Evolutionary conservation across 371 early-diverging fungal species (phyloP), one percentile per base, ranked within the genome.

Genomic region (Cladochytrium tenue): DNA sequence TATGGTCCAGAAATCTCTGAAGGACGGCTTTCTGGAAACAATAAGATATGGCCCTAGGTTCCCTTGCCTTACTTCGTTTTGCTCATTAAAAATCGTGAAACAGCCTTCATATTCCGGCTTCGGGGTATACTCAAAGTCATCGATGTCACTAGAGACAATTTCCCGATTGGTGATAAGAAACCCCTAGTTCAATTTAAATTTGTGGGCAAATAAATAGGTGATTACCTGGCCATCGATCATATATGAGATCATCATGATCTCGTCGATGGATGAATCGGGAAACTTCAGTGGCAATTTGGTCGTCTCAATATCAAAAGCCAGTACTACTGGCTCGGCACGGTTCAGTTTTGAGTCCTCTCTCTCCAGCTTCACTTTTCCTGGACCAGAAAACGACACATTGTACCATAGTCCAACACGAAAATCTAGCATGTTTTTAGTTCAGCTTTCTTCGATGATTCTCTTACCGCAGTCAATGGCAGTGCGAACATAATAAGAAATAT

Each of bases 221-320:
- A 31, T 58, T 84, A 92, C 92, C 79, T 90, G 90, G 13, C 95
- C 96, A 64, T 97, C 96, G 64, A 97, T 90, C 97, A 98, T 97
- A 74, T 98, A 96, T 15, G 99, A 99, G 76, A 99, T 98, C 99
- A 99, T 99, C 97, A 99, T 99, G 68, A 99, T 93, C 32, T 88
- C 81, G 77, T 99, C 99, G 35, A 88, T 88, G 0, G 86, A 69
- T 0, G 98, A 84, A 75, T 97, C 98, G 7, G 99, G 99, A 75
- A 99, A 99, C 80, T 98, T 98, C 32, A 99, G 87, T 15, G 99
- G 99, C 53, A 93, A 77, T 76, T 99, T 99, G 5, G 97, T 96
- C 0, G 99, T 98, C 80, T 99, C 99, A 59, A 99, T 99, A 85
- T 99, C 99, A 75, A 94, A 99, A 0, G 99, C 98, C 51, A 99